Base-by-base conservation (phyloP, 306 rosid species). In the Dryas octopetala region DNA sequence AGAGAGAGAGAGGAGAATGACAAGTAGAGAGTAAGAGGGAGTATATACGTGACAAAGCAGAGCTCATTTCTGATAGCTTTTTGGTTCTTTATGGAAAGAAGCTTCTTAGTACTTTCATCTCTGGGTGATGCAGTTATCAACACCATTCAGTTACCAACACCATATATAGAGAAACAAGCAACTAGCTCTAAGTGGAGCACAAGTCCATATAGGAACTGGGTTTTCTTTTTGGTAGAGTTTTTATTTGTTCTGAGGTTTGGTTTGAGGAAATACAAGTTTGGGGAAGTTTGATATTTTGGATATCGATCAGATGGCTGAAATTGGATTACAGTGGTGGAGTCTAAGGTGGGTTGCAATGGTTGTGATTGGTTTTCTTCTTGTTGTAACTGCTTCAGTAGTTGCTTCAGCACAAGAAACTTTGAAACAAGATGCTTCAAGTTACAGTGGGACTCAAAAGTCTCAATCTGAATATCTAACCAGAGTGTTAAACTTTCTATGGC, bases 401-500 rank as follows among this genome's bases (percentile, higher is more conserved):
- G 94, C 80, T 60, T 87, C 88, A 9, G 88, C 83, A 7, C 23
- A 88, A 78, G 55, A 80, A 82, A 61, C 16, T 67, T 51, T 10
- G 71, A 63, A 55, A 61, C 64, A 58, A 54, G 86, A 83, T 62
- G 73, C 23, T 26, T 46, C 83, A 15, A 32, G 51, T 11, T 76
- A 70, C 49, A 71, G 65, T 32, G 85, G 46, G 23, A 76, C 70
- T 0, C 46, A 26, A 43, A 67, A 50, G 38, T 14, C 40, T 23
- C 78, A 63, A 19, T 17, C 71, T 3, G 62, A 32, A 75, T 81
- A 68, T 74, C 62, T 87, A 13, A 53, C 14, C 8, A 78, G 40
- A 77, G 67, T 79, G 52, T 2, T 79, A 9, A 82, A 66, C 68
- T 84, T 84, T 84, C 74, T 87, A 40, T 87, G 91, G 87, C 83